A percentile compares a stretch with the other conserved stretches of the same genome.
Evolutionary conservation across 192 early-diverging fungal species (phyloP).

Genomic region (Podila epigama): DNA sequence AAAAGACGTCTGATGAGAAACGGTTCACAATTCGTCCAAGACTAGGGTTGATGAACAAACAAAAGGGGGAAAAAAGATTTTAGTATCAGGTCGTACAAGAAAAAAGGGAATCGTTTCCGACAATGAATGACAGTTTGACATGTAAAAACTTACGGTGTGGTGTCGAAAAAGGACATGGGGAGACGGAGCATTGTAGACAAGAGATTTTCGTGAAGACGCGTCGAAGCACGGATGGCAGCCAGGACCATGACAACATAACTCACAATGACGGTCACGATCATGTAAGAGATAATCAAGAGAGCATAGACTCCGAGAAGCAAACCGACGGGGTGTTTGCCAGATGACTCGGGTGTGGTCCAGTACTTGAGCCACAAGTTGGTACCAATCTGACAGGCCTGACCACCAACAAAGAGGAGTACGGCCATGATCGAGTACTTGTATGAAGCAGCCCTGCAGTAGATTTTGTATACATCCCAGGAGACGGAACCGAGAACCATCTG

Average conservation of each 20-base stretch:
- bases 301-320: slow-evolving; percentile 26
- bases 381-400: slow-evolving; percentile 59
- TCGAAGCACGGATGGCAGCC: slow-evolving; percentile 66
- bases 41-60: too few relatives aligned
- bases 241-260: slow-evolving; percentile 23
- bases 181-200: slow-evolving; percentile 67
- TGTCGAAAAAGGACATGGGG: slow-evolving; percentile 65
- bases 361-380: slow-evolving; percentile 72
- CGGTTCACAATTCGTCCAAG: slow-evolving; percentile 88
- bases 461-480: slow-evolving; percentile 75
- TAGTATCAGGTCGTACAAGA: too few relatives aligned
- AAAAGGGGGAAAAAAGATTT: too few relatives aligned
- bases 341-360: slow-evolving; percentile 50
- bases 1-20: slow-evolving; percentile 88
- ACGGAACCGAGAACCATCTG: slow-evolving; percentile 84
- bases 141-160: slow-evolving; percentile 59
- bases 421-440: slow-evolving; percentile 60
- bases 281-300: slow-evolving; percentile 11
- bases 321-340: not conserved
- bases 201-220: slow-evolving; percentile 65
- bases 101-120: too few relatives aligned
- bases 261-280: slow-evolving; percentile 4
- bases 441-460: slow-evolving; percentile 81
- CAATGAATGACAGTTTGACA: too few relatives aligned
- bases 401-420: slow-evolving; percentile 58